A percentile compares a stretch with the other conserved stretches of the same genome.
phyloP scores from a whole-genome alignment of 208 protist genomes.

The Hexamita inflata region DNA sequence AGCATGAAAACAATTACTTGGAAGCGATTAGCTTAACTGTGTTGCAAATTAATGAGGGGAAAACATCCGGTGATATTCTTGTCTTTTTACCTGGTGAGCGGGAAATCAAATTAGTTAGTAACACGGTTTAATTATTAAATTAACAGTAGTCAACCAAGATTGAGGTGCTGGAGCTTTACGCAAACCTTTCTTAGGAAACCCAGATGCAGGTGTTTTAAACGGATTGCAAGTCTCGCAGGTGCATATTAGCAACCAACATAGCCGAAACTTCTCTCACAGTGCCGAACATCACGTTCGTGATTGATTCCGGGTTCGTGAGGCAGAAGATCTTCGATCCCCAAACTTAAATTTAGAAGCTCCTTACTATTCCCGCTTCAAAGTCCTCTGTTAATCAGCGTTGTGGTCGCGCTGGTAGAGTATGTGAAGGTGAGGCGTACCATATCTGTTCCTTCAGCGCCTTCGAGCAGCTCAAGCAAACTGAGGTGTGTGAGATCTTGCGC shows the following conservation, averaged over 20 bases:
- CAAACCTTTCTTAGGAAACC: too few relatives aligned
- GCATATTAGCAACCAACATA: constrained; percentile 59
- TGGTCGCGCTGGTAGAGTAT: constrained; percentile 54
- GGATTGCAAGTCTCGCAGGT: too few relatives aligned
- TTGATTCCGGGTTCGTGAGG: constrained; percentile 43
- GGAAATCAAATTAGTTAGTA: too few relatives aligned
- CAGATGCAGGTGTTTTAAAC: too few relatives aligned
- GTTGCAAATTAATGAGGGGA: too few relatives aligned
- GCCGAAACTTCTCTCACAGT: constrained; percentile 60
- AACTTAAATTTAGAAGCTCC: constrained; percentile 81
- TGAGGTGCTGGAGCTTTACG: too few relatives aligned
- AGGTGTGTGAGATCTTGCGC: constrained; percentile 68
- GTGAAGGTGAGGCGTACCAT: constrained; percentile 85
- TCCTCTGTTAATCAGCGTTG: constrained; percentile 51
- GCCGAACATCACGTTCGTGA: constrained; percentile 51
- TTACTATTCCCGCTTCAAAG: constrained; percentile 53
- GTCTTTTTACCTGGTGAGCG: too few relatives aligned
- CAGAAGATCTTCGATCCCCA: constrained; percentile 80
- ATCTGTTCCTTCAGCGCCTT: constrained; percentile 57
- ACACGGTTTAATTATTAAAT: too few relatives aligned
- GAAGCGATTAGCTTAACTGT: too few relatives aligned
- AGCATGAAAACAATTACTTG: too few relatives aligned
- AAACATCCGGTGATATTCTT: too few relatives aligned
- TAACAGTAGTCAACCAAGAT: too few relatives aligned
- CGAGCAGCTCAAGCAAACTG: constrained; percentile 50